Percentiles rank a stretch among this genome's conserved stretches.
Conservation (phyloP, 129 eudicot genomes). For the Saposhnikovia divaricata region DNA sequence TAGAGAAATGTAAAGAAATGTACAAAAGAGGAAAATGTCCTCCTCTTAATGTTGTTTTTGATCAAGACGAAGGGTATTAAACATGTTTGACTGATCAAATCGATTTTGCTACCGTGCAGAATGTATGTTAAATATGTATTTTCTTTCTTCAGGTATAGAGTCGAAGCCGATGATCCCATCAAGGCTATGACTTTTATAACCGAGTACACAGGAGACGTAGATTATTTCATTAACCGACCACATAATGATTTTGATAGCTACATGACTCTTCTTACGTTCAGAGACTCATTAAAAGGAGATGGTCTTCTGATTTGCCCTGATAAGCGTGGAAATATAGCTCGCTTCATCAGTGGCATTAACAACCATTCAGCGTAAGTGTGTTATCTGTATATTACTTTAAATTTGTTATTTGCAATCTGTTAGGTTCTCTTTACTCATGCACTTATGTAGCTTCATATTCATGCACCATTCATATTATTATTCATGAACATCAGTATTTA, state of each 20-base stretch:
- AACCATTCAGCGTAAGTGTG: constrained; percentile 55
- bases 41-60: constrained; percentile 47
- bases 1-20: constrained; percentile 52
- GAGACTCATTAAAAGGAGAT: constrained; percentile 33
- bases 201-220: constrained; percentile 81
- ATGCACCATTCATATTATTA: not conserved
- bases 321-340: constrained; percentile 69
- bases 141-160: constrained; percentile 39
- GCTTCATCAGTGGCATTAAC: constrained; percentile 68
- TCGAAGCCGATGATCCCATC: constrained; percentile 63
- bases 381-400: not conserved
- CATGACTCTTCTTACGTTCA: constrained; percentile 53
- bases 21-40: constrained; percentile 54
- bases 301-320: constrained; percentile 58
- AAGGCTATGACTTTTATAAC: constrained; percentile 55
- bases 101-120: not conserved
- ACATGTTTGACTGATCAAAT: not conserved
- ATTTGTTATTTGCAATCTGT: not conserved
- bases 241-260: constrained; percentile 60
- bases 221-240: constrained; percentile 62
- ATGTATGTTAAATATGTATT: not conserved
- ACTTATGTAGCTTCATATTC: not conserved
- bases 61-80: constrained; percentile 48
- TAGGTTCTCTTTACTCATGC: not conserved
- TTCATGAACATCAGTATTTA: not conserved